Conservation (phyloP, 148 eudicot species). For the Rhododendron mucronatum region DNA sequence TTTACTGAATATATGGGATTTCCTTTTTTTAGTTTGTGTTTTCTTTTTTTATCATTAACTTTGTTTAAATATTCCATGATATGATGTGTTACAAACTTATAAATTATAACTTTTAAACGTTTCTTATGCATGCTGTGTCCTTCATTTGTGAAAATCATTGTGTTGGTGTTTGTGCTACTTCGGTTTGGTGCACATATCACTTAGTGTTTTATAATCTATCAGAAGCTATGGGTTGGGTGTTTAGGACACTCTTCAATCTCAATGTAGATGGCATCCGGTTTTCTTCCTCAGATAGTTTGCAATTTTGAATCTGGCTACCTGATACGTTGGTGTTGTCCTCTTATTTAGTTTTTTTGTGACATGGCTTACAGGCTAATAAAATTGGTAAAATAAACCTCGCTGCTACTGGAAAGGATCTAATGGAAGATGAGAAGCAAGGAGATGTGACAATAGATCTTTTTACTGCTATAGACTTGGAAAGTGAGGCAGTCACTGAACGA, state of each 20-base stretch:
- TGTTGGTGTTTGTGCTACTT: background rate
- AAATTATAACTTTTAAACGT: background rate
- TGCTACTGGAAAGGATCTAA: slow-evolving; percentile 99
- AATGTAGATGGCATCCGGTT: background rate
- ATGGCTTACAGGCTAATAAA: slow-evolving; percentile 67
- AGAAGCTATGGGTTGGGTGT: slow-evolving; percentile 7
- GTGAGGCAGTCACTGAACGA: slow-evolving; percentile 63
- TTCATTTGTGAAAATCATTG: background rate
- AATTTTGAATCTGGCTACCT: background rate
- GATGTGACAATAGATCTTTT: slow-evolving; percentile 90
- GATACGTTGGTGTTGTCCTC: background rate
- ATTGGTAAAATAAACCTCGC: slow-evolving; percentile 98
- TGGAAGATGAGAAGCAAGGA: slow-evolving; percentile 99
- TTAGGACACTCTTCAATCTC: background rate
- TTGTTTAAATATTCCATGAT: background rate
- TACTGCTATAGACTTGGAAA: slow-evolving; percentile 84
- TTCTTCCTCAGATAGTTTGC: background rate
- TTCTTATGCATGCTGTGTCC: background rate
- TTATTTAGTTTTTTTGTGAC: background rate
- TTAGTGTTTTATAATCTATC: background rate
- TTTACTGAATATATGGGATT: background rate
- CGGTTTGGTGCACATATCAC: background rate
- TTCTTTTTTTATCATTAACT: background rate
- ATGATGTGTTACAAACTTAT: background rate
- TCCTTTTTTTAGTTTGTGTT: background rate